Base-by-base conservation (phyloP, 225 moss, liverwort and hornwort species). In the Bryum argenteum region DNA sequence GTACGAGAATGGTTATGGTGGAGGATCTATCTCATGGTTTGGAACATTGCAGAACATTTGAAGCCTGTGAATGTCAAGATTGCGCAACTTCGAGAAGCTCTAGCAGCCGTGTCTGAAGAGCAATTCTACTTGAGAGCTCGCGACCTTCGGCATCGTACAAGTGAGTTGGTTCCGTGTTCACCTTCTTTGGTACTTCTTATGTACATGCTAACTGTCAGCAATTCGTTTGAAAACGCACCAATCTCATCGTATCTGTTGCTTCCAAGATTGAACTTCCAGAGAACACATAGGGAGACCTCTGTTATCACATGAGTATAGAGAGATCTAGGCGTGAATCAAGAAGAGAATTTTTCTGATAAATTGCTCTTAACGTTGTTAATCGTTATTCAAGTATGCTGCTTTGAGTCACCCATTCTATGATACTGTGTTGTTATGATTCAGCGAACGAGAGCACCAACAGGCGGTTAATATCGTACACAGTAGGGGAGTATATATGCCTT, bases 401-500 rank as follows among this genome's bases (percentile, higher is more conserved):
- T 33, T 5, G 7, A 33, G 33, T 6, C 33, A 33, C 33, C 7
- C 15, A 14, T 37, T 55, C 37, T 18, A 40, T 69, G 66, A 18
- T 51, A 18, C 26, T 38, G 60, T 67, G 54, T 72, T 79, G 38
- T 73, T 67, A 52, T 80, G 72, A 40, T 72, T 71, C 87, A 91
- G 91, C 95, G 14, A 95, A 91, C 67, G 89, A 95, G 72, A 95
- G 92, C 72, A 95, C 92, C 52, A 83, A 83, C 48, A 85, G 79
- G 33, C 78, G 95, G 50, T 70, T 95, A 75, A 64, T 95, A 64
- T 75, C 77, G 22, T 95, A 93, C 75, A 92, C 95, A 9, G 41
- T 89, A 13, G 77, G 79, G 48, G 95, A 92, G 77, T 91, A 95
- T 39, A 11, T 89, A 13, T 81, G 86, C 60, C 78, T 95, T 28